A percentile compares a stretch with the other conserved stretches of the same genome.
Conservation (phyloP, 371 early-diverging fungal species). For the Haplosporangium sp. region DNA sequence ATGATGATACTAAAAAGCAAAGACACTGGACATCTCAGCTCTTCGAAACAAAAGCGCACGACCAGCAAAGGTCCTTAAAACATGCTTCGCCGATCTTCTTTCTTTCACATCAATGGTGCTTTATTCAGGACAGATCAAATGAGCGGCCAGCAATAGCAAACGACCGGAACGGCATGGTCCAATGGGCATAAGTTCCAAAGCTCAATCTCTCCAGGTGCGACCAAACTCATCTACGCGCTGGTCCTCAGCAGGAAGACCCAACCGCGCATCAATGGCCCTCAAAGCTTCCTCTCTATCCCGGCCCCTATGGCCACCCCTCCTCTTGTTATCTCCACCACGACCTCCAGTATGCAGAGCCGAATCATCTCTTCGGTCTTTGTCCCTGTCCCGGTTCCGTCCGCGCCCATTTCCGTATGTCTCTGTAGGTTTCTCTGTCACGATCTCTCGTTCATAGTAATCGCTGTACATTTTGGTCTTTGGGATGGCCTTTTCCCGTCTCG, state of each 20-base stretch:
- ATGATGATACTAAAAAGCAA: too few species aligned
- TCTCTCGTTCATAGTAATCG: conserved; percentile 46
- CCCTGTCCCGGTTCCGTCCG: neutral
- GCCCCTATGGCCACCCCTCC: conserved; percentile 12
- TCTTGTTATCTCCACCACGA: conserved; percentile 2
- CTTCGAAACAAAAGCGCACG: too few species aligned
- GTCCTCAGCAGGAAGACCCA: conserved; percentile 21
- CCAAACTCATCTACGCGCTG: conserved; percentile 38
- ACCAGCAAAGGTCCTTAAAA: too few species aligned
- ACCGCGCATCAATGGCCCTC: conserved; percentile 29
- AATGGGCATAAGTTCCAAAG: neutral
- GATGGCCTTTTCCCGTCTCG: conserved; percentile 33
- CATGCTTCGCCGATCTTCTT: too few species aligned
- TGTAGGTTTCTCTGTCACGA: conserved; percentile 18
- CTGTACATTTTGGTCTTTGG: conserved; percentile 50
- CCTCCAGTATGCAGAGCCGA: neutral
- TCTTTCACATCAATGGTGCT: too few species aligned
- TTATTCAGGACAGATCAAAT: too few species aligned
- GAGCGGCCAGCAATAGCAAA: too few species aligned
- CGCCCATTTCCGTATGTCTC: conserved; percentile 2
- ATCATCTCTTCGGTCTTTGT: conserved; percentile 14
- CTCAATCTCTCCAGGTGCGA: conserved; percentile 13
- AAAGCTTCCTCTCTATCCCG: conserved; percentile 25
- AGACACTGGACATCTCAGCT: too few species aligned
- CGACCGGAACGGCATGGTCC: too few species aligned